Evolutionary conservation across 108 stramenopile genomes (phyloP).

Genomic region (Skeletonema costatum): DNA sequence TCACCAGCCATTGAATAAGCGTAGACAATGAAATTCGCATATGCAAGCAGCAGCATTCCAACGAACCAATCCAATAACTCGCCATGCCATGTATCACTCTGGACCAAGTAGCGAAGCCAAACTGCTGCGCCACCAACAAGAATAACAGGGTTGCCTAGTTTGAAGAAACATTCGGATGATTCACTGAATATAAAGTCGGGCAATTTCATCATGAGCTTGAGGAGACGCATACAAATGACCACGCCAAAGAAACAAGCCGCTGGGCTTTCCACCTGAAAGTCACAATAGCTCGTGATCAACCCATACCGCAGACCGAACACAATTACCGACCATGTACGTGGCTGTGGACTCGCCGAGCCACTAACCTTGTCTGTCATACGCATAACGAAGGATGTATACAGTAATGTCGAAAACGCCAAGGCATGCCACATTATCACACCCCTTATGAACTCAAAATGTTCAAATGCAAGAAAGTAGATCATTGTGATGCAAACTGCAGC

Average conservation of each 20-base stretch:
- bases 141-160: not conserved
- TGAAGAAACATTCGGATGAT: not conserved
- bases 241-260: not conserved
- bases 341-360: not conserved
- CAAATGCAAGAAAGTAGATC: conserved; percentile 33
- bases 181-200: not conserved
- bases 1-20: not conserved
- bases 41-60: not conserved
- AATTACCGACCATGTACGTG: conserved; percentile 36
- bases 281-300: not conserved
- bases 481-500: conserved; percentile 37
- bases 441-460: conserved; percentile 14
- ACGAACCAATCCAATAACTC: not conserved
- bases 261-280: not conserved
- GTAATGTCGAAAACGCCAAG: conserved; percentile 14
- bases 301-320: conserved; percentile 51
- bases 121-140: not conserved
- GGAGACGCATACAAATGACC: not conserved
- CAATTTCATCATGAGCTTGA: not conserved
- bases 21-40: not conserved
- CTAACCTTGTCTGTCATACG: conserved; percentile 26
- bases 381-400: conserved; percentile 27
- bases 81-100: not conserved
- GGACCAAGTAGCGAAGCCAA: not conserved
- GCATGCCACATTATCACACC: conserved; percentile 36